Percentiles rank a stretch among this genome's conserved stretches.
Conservation (phyloP, 2,329 filamentous ascomycete species). For the Cercospora berteroae region DNA sequence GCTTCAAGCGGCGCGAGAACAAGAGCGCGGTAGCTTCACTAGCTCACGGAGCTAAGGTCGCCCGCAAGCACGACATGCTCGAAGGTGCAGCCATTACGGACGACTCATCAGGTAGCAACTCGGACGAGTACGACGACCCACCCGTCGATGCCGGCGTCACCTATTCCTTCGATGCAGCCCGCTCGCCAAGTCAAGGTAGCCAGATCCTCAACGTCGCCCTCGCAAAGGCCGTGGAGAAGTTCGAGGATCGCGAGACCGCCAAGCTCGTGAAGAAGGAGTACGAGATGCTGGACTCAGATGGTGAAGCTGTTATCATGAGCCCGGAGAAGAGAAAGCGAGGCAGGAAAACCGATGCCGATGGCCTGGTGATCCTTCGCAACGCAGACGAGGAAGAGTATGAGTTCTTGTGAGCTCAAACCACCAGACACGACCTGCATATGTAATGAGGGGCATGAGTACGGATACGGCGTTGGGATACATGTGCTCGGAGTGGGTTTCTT, state of each 20-base stretch:
- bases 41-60: slow-evolving; percentile 32
- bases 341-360: slow-evolving; percentile 36
- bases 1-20: slow-evolving; percentile 31
- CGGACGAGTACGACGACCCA: slow-evolving; percentile 46
- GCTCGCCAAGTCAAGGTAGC: slow-evolving; percentile 53
- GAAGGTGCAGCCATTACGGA: slow-evolving; percentile 35
- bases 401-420: slow-evolving; percentile 31
- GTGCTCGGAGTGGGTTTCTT: background rate
- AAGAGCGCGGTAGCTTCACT: slow-evolving; percentile 33
- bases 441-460: slow-evolving; percentile 3
- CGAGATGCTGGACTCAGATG: slow-evolving; percentile 49
- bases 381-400: slow-evolving; percentile 39
- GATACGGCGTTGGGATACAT: slow-evolving; percentile 3
- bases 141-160: slow-evolving; percentile 50
- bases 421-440: background rate
- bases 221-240: slow-evolving; percentile 58
- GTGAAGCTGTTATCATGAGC: slow-evolving; percentile 33
- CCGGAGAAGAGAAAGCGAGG: slow-evolving; percentile 38
- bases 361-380: slow-evolving; percentile 26
- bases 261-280: slow-evolving; percentile 61
- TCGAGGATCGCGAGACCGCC: slow-evolving; percentile 60
- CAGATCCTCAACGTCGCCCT: slow-evolving; percentile 58
- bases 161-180: slow-evolving; percentile 54
- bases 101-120: slow-evolving; percentile 47
- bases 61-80: slow-evolving; percentile 48